Evolutionary conservation across 495 filamentous ascomycete species (phyloP).

Genomic region (Friedmanniomyces endolithicus): DNA sequence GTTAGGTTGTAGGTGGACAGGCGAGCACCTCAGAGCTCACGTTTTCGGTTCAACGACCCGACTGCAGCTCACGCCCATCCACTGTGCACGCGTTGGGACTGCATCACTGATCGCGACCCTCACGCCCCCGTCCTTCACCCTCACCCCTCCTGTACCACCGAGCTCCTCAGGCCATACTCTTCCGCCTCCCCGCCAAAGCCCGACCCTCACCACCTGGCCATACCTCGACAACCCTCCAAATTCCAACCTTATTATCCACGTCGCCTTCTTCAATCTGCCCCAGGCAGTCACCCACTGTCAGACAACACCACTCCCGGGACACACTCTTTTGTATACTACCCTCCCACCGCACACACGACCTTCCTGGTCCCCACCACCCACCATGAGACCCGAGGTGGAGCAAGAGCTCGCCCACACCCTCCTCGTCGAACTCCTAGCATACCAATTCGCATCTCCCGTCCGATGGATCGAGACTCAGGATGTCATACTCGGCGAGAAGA

Average conservation of each 20-base stretch:
- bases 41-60: too few relatives aligned
- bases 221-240: neutral
- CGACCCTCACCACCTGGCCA: too few relatives aligned
- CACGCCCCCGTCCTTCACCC: too few relatives aligned
- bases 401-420: conserved; percentile 96
- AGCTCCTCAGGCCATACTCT: neutral
- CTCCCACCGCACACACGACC: neutral
- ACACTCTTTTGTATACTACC: neutral
- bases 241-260: neutral
- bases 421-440: conserved; percentile 94
- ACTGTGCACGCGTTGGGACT: too few relatives aligned
- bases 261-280: neutral
- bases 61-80: too few relatives aligned
- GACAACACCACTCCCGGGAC: neutral
- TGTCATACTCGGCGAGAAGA: conserved; percentile 93
- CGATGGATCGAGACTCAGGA: conserved; percentile 99
- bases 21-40: too few relatives aligned
- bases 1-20: neutral
- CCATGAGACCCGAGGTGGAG: conserved; percentile 95
- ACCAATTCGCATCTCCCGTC: conserved; percentile 96
- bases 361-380: conserved; percentile 24
- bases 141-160: too few relatives aligned
- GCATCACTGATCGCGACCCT: too few relatives aligned
- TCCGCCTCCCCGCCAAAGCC: neutral
- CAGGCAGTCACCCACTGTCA: too few relatives aligned